A percentile compares a stretch with the other conserved stretches of the same genome.
These are phyloP conservation scores for Boletus calvinii DNA, from an alignment of 1,284 basidiomycete genomes.

Conservation along the genomic window DNA sequence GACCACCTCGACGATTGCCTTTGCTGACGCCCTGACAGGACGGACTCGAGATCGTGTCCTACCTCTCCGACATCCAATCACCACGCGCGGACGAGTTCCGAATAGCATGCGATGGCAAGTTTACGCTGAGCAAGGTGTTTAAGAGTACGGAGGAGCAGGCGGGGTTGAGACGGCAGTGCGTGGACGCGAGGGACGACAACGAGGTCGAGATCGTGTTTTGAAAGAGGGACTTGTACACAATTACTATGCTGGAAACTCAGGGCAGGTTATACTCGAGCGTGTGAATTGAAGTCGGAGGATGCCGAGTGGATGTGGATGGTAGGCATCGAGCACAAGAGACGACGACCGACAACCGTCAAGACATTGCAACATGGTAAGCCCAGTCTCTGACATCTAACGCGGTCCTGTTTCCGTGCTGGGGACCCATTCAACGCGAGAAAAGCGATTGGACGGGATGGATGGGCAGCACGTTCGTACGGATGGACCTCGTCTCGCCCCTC, in stretches of 20 bases:
- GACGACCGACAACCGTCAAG: slow-evolving; percentile 25
- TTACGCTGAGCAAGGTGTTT: slow-evolving; percentile 65
- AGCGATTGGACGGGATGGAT: slow-evolving; percentile 14
- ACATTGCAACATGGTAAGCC: slow-evolving; percentile 33
- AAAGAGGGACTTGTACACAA: background rate
- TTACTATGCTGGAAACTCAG: slow-evolving; percentile 9
- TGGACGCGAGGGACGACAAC: slow-evolving; percentile 25
- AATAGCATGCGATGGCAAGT: slow-evolving; percentile 48
- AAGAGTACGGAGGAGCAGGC: slow-evolving; percentile 50
- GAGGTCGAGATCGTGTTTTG: slow-evolving; percentile 29
- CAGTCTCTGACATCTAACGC: slow-evolving; percentile 4
- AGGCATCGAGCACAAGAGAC: slow-evolving; percentile 2
- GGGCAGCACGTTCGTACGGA: background rate
- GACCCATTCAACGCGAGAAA: background rate
- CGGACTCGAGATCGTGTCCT: slow-evolving; percentile 45
- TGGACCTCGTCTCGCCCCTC: background rate
- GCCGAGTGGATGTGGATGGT: slow-evolving; percentile 18
- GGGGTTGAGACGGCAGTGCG: slow-evolving; percentile 21
- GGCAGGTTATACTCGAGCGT: slow-evolving; percentile 26
- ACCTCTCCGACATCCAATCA: slow-evolving; percentile 51
- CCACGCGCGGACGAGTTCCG: slow-evolving; percentile 59
- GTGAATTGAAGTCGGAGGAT: slow-evolving; percentile 21
- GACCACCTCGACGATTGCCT: background rate
- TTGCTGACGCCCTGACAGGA: slow-evolving; percentile 37
- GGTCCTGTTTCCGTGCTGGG: background rate